These are phyloP conservation scores for Yarrowia sp. DNA, from an alignment of 805 yeast genomes.

Conservation along the genomic window DNA sequence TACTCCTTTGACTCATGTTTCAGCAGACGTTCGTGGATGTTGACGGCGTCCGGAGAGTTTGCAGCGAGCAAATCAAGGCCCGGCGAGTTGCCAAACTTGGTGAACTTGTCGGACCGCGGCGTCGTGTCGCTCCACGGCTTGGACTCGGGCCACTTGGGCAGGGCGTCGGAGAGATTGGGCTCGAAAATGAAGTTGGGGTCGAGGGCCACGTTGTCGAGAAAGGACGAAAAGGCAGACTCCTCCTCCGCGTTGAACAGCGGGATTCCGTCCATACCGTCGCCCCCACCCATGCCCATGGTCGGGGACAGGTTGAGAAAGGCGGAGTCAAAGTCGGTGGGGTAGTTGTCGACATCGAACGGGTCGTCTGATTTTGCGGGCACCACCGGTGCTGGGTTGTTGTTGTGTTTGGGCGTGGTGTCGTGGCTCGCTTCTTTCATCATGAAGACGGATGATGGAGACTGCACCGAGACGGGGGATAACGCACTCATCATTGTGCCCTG, in stretches of 20 bases:
- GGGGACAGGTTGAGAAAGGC: slow-evolving; percentile 31
- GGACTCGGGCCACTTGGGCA: slow-evolving; percentile 29
- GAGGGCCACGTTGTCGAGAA: slow-evolving; percentile 36
- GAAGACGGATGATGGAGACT: slow-evolving; percentile 23
- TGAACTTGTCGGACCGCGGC: slow-evolving; percentile 6
- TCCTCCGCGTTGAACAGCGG: slow-evolving; percentile 36
- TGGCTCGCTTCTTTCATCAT: slow-evolving; percentile 3
- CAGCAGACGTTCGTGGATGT: slow-evolving; percentile 20
- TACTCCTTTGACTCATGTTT: slow-evolving; percentile 22
- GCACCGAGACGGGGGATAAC: slow-evolving; percentile 25
- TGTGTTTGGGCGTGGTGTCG: not conserved
- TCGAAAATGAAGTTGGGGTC: slow-evolving; percentile 39
- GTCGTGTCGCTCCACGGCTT: not conserved
- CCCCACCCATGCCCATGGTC: slow-evolving; percentile 5
- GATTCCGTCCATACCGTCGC: slow-evolving; percentile 24
- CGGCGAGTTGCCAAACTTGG: slow-evolving; percentile 25
- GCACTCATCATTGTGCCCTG: slow-evolving; percentile 19
- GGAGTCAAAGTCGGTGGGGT: slow-evolving; percentile 32
- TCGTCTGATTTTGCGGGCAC: slow-evolving; percentile 6
- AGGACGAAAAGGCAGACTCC: slow-evolving; percentile 36
- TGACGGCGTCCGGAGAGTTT: slow-evolving; percentile 12
- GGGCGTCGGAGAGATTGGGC: slow-evolving; percentile 35
- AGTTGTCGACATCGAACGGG: slow-evolving; percentile 24
- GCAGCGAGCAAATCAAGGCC: slow-evolving; percentile 19
- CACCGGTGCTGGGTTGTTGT: not conserved